These are phyloP conservation scores for Lodderomyces beijingensis DNA, from an alignment of 1,139 yeast species.

Conservation along the genomic window DNA sequence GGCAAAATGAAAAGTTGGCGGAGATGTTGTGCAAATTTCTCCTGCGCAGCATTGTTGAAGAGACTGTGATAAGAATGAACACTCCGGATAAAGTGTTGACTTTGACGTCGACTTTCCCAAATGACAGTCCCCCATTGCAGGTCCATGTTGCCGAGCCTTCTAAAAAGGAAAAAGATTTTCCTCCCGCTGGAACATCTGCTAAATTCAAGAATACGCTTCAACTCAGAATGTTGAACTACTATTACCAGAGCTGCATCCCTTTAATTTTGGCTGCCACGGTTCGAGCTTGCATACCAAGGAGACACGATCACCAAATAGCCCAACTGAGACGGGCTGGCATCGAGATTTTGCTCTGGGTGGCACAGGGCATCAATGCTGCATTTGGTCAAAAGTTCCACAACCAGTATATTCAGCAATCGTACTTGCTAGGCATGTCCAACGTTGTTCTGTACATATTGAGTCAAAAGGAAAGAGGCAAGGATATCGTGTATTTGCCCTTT, in stretches of 20 bases:
- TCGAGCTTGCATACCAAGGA: slow-evolving; percentile 39
- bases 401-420: slow-evolving; percentile 9
- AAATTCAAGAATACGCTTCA: slow-evolving; percentile 60
- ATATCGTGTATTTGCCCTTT: slow-evolving; percentile 38
- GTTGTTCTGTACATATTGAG: slow-evolving; percentile 23
- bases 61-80: slow-evolving; percentile 41
- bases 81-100: slow-evolving; percentile 47
- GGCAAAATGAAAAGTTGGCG: slow-evolving; percentile 23
- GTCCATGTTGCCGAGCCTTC: slow-evolving; percentile 32
- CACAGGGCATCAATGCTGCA: slow-evolving; percentile 1
- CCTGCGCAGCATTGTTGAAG: slow-evolving; percentile 53
- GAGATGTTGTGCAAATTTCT: slow-evolving; percentile 39
- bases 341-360: slow-evolving; percentile 24
- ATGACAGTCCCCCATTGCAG: slow-evolving; percentile 33
- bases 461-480: slow-evolving; percentile 30
- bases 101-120: slow-evolving; percentile 33
- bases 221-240: slow-evolving; percentile 46
- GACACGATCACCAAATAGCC: slow-evolving; percentile 36
- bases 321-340: slow-evolving; percentile 38
- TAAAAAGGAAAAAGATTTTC: slow-evolving; percentile 20
- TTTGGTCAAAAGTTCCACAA: neutral
- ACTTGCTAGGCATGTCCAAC: slow-evolving; percentile 27
- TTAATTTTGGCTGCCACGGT: slow-evolving; percentile 37
- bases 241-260: slow-evolving; percentile 48
- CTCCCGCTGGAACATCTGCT: slow-evolving; percentile 43